Conservation (phyloP, 768 basidiomycete genomes). For the Trametes punicea region DNA sequence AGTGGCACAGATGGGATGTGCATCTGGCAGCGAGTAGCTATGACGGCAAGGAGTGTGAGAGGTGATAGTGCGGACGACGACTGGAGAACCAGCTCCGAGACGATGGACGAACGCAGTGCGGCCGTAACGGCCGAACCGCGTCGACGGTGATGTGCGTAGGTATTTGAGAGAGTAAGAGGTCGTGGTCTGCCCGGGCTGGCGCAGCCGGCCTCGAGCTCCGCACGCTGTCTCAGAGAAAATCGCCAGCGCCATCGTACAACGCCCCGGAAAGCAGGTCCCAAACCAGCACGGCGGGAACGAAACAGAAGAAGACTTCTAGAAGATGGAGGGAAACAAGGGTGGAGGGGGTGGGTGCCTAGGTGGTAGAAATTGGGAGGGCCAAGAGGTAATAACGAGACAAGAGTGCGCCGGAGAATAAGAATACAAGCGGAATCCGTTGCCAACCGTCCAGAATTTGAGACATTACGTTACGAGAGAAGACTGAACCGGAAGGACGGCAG, state of each 20-base stretch:
- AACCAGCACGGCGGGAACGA: constrained; percentile 15
- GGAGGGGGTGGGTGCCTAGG: not conserved
- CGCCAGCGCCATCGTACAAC: constrained; percentile 19
- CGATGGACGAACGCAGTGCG: not conserved
- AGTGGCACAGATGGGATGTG: not conserved
- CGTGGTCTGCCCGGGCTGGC: constrained; percentile 13
- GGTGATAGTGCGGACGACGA: not conserved
- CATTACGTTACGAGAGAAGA: constrained; percentile 14
- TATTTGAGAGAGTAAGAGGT: not conserved
- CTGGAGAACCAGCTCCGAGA: constrained; percentile 15
- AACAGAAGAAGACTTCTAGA: constrained; percentile 7
- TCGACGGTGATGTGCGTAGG: not conserved
- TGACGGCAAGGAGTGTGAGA: constrained; percentile 15
- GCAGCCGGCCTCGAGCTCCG: constrained; percentile 18
- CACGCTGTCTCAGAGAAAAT: constrained; percentile 8
- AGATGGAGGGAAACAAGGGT: not conserved
- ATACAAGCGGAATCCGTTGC: constrained; percentile 22
- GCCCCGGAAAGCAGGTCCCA: constrained; percentile 16
- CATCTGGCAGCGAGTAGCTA: not conserved
- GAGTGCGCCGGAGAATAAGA: constrained; percentile 17
- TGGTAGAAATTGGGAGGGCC: not conserved
- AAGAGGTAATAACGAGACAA: constrained; percentile 4
- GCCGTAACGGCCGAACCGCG: not conserved
- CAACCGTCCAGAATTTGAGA: constrained; percentile 17
- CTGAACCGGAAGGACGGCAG: not conserved